Base-by-base conservation (phyloP, 768 basidiomycete genomes). In the Termitomyces sp. region DNA sequence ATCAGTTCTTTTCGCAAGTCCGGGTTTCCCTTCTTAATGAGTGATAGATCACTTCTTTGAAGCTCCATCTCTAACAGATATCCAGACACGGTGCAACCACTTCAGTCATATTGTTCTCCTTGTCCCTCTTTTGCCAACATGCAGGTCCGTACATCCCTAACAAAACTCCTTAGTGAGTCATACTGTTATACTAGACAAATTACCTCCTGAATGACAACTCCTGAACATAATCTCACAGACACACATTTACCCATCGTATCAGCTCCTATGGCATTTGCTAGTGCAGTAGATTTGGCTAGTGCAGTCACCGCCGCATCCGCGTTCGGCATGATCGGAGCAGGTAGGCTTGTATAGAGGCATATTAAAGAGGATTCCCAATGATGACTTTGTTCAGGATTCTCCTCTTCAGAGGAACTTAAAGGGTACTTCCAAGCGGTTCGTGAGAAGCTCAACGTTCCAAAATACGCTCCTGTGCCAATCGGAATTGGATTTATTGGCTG, bases 401-500 rank as follows among this genome's bases (percentile, higher is more conserved):
- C 58, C 27, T 66, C 68, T 16, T 64, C 72, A 7, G 64, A 70
- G n/a, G 58, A 66, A 27, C 66, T 84, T 46, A 68, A 61, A 20
- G 58, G 68, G n/a, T 73, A 82, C 58, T 61, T 86, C 8, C 68
- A 69, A 13, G 61, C 71, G 11, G 75, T 75, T 4, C 76, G 79
- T 12, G 30, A 57, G 12, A 63, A 49, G 1, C 75, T 84, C 41
- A 46, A 55, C 1, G 58, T 75, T 3, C 44, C 65, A 8, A 61
- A 58, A 27, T 61, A 61, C 9, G 70, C 68, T 2, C 71, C 75
- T 4, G 73, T 82, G 41, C 82, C 82, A 3, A 65, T 86, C 45
- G 86, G 84, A 7, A 74, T 84, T 30, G 87, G 86, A 1, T 82
- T 81, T 64, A 63, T 87, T 36, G 75, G 75, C 9, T 88, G 81